Base-by-base conservation (phyloP, 1,284 basidiomycete genomes). In the Cryptococcus sp. region DNA sequence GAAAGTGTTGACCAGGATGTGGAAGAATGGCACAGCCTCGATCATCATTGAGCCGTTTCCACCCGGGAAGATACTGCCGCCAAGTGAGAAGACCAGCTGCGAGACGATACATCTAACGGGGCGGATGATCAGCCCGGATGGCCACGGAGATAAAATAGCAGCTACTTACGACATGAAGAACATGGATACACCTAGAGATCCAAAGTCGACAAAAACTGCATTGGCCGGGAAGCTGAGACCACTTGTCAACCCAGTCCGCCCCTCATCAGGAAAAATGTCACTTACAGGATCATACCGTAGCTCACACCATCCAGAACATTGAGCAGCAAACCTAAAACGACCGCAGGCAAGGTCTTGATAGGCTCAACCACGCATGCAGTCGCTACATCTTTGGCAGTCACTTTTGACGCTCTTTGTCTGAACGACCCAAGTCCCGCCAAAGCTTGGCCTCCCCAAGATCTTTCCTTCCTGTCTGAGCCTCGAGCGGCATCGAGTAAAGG, bases 41-140 rank as follows among this genome's bases (percentile, higher is more conserved):
- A 98, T 98, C 93, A 97, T 96, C 93, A 98, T 97, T 54, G 90
- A 94, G 10, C 93, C 93, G 78, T 96, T 98, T 0, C 88, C 91
- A 47, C 89, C 76, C 5, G 79, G 79, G 77, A 98, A 98, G 41
- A 89, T 89, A 64, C 89, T 93, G 1, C 91, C 93, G 1, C 93
- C 93, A 15, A 86, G 79, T 0, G 90, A 89, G 76, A 91, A 98
- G 1, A 89, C 84, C 19, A 97, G 79, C 74, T 99, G 95, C 0
- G 91, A 82, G 38, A 96, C 78, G 56, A 95, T 81, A 52, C 86
- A 86, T 1, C 83, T 84, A 55, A 58, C 15, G 78, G 69, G 22
- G 74, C 46, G 16, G 51, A 29, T 13, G 23, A 43, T 59, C 52
- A 59, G 50, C 44, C 34, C 34, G 3, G 40, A 25, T 3, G n/a